Conservation (phyloP, 2,329 filamentous ascomycete genomes). For the Scytalidium lignicola region DNA sequence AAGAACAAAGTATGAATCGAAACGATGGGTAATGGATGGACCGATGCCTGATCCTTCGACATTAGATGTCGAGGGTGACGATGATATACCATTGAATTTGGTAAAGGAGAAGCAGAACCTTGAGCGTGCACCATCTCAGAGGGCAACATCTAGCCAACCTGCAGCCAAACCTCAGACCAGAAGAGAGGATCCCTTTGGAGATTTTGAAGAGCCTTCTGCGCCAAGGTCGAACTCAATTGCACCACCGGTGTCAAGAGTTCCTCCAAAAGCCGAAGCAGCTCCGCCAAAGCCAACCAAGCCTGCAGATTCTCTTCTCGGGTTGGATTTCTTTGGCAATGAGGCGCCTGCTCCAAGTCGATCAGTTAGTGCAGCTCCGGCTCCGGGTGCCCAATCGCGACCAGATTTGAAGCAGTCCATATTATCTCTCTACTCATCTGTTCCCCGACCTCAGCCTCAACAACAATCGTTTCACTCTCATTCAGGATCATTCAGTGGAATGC, state of each 20-base stretch:
- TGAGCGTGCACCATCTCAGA: conserved; percentile 40
- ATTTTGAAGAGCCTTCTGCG: conserved; percentile 55
- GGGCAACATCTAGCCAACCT: conserved; percentile 25
- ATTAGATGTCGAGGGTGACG: conserved; percentile 77
- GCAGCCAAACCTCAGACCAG: conserved; percentile 21
- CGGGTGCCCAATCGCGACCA: conserved; percentile 67
- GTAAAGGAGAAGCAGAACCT: conserved; percentile 63
- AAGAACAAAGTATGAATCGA: conserved; percentile 96
- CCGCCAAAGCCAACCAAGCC: conserved; percentile 66
- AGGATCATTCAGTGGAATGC: conserved; percentile 63
- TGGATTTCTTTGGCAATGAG: conserved; percentile 83
- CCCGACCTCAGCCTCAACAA: conserved; percentile 57
- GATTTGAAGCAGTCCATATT: conserved; percentile 97
- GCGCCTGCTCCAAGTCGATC: conserved; percentile 69
- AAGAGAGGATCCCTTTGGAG: conserved; percentile 73
- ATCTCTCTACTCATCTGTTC: conserved; percentile 83
- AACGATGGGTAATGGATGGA: conserved; percentile 99
- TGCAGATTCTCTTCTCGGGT: conserved; percentile 78
- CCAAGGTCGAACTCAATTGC: conserved; percentile 70
- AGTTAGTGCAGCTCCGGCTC: conserved; percentile 70
- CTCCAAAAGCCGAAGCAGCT: conserved; percentile 58
- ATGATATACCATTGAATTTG: conserved; percentile 64
- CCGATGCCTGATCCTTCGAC: conserved; percentile 88
- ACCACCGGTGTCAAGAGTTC: conserved; percentile 40
- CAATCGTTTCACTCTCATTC: conserved; percentile 50